These are phyloP conservation scores for Saturnispora serradocipensis DNA, from an alignment of 805 yeast genomes.

Conservation along the genomic window DNA sequence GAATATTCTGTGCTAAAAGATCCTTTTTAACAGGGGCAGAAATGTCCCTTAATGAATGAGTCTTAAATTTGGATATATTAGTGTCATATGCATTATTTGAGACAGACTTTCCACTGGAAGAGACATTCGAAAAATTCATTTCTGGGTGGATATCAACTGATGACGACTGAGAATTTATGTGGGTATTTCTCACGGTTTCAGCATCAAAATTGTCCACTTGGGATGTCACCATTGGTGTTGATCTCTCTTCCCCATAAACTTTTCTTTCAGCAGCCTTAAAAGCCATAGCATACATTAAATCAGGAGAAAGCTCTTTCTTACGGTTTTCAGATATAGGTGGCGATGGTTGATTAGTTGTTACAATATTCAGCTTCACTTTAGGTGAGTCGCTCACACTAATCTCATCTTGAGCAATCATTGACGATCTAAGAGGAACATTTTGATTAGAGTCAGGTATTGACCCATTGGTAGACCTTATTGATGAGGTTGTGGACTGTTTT, in stretches of 20 bases:
- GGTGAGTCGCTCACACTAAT: background rate
- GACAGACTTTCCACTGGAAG: background rate
- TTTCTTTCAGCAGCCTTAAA: slow-evolving; percentile 45
- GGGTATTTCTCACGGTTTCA: slow-evolving; percentile 22
- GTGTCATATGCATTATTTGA: slow-evolving; percentile 15
- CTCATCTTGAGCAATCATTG: background rate
- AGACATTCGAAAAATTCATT: background rate
- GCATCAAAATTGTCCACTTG: slow-evolving; percentile 14
- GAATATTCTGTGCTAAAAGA: background rate
- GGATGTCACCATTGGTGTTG: background rate
- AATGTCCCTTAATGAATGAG: slow-evolving; percentile 23
- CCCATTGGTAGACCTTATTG: background rate
- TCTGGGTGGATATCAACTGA: background rate
- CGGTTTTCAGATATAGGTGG: background rate
- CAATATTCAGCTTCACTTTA: background rate
- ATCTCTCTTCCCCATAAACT: slow-evolving; percentile 39
- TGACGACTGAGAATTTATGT: slow-evolving; percentile 15
- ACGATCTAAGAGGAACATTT: background rate
- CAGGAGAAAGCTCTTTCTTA: slow-evolving; percentile 27
- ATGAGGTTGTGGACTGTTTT: background rate
- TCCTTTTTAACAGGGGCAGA: background rate
- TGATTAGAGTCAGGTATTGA: background rate
- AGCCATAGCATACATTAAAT: slow-evolving; percentile 48
- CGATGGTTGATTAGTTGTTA: background rate
- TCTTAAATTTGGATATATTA: slow-evolving; percentile 23